Conservation (phyloP, 1,139 yeast genomes). For the Schwanniomyces etchellsii region DNA sequence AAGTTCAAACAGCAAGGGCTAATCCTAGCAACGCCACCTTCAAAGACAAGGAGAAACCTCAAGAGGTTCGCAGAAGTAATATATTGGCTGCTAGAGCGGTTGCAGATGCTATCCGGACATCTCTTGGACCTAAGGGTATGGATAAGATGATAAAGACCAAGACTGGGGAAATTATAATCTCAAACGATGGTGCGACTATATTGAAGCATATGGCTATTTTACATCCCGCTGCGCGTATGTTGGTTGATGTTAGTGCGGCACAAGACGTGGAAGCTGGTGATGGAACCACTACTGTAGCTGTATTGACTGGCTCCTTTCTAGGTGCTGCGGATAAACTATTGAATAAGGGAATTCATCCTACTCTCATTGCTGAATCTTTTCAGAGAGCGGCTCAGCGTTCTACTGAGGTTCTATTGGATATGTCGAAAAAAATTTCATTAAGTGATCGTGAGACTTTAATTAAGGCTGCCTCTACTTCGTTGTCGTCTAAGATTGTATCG, state of each 20-base stretch:
- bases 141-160: conserved; percentile 97
- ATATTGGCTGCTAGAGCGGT: conserved; percentile 96
- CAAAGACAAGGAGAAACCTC: conserved; percentile 94
- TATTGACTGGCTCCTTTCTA: conserved; percentile 85
- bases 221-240: conserved; percentile 98
- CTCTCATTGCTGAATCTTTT: conserved; percentile 89
- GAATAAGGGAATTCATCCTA: conserved; percentile 92
- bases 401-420: conserved; percentile 76
- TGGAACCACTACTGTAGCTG: conserved; percentile 97
- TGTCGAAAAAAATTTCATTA: conserved; percentile 74
- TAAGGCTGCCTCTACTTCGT: conserved; percentile 91
- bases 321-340: conserved; percentile 92
- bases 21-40: conserved; percentile 82
- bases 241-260: conserved; percentile 94
- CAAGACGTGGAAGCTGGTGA: conserved; percentile 99
- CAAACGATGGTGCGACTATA: conserved; percentile 97
- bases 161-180: conserved; percentile 85
- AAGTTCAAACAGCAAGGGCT: conserved; percentile 18
- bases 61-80: conserved; percentile 90
- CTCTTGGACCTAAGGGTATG: conserved; percentile 98
- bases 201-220: conserved; percentile 95
- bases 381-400: conserved; percentile 89
- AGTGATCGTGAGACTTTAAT: conserved; percentile 75
- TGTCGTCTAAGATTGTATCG: conserved; percentile 91
- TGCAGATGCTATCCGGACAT: conserved; percentile 95